Evolutionary conservation across 805 yeast genomes (phyloP).

Genomic region (Metschnikowia sp.): DNA sequence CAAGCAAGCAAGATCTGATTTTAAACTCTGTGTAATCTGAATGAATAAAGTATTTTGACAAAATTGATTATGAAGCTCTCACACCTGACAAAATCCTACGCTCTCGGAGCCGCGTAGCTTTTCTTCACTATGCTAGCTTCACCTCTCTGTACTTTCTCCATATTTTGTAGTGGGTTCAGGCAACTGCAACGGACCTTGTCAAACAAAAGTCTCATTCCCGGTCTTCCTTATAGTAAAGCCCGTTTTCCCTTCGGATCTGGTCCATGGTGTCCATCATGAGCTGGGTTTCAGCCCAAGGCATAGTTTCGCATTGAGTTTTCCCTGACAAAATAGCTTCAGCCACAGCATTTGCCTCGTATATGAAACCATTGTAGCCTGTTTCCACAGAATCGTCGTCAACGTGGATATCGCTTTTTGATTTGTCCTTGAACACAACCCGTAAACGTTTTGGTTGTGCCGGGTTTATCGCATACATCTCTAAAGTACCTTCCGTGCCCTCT

Average conservation of each 20-base stretch:
- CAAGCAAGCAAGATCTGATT: no score
- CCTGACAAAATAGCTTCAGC: slow-evolving; percentile 45
- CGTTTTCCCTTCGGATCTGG: slow-evolving; percentile 40
- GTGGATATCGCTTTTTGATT: slow-evolving; percentile 19
- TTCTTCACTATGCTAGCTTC: no score
- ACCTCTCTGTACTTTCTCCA: no score
- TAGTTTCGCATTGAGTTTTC: slow-evolving; percentile 29
- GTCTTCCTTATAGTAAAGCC: slow-evolving; percentile 44
- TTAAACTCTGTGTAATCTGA: no score
- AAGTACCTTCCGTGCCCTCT: slow-evolving; percentile 33
- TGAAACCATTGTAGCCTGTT: slow-evolving; percentile 46
- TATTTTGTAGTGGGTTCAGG: no score
- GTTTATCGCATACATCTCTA: slow-evolving; percentile 29
- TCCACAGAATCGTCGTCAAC: slow-evolving; percentile 25
- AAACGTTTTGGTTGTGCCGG: slow-evolving; percentile 33
- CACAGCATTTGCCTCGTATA: slow-evolving; percentile 54
- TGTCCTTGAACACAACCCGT: slow-evolving; percentile 32
- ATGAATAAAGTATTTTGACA: no score
- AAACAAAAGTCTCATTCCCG: background rate
- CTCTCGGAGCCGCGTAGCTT: no score
- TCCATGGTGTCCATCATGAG: slow-evolving; percentile 50
- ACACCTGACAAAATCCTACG: no score
- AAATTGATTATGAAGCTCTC: no score
- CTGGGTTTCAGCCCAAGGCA: slow-evolving; percentile 46
- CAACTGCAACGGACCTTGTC: background rate